Evolutionary conservation across 2,329 filamentous ascomycete species (phyloP).

Genomic region (Fusarium liriodendri): DNA sequence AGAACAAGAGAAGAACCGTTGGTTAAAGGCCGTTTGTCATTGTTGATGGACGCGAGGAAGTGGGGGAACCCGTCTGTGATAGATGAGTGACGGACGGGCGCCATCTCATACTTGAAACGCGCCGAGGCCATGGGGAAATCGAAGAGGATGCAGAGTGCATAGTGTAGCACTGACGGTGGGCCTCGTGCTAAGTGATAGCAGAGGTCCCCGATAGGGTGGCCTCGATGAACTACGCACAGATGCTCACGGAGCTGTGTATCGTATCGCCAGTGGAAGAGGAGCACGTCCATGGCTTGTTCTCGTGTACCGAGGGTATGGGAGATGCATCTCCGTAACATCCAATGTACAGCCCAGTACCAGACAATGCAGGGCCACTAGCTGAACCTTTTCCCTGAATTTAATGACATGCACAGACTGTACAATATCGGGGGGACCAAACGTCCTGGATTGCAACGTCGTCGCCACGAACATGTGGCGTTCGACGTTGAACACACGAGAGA

Average conservation of each 20-base stretch:
- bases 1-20: slow-evolving; percentile 21
- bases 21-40: slow-evolving; percentile 9
- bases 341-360: background rate
- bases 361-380: background rate
- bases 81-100: slow-evolving; percentile 18
- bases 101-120: slow-evolving; percentile 42
- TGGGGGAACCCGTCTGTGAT: background rate
- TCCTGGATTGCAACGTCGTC: slow-evolving; percentile 4
- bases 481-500: slow-evolving; percentile 4
- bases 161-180: background rate
- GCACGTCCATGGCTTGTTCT: background rate
- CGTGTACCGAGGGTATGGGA: slow-evolving; percentile 3
- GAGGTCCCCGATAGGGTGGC: background rate
- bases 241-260: background rate
- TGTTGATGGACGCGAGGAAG: background rate
- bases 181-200: background rate
- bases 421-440: background rate
- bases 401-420: background rate
- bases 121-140: slow-evolving; percentile 20
- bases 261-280: background rate
- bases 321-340: background rate
- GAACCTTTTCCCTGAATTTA: background rate
- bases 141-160: slow-evolving; percentile 18
- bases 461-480: slow-evolving; percentile 21
- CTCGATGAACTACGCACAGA: background rate